Percentiles rank a stretch among this genome's conserved stretches.
These are phyloP conservation scores for Boletus pseudo-olivaceus DNA, from an alignment of 768 basidiomycete species.

Conservation along the genomic window DNA sequence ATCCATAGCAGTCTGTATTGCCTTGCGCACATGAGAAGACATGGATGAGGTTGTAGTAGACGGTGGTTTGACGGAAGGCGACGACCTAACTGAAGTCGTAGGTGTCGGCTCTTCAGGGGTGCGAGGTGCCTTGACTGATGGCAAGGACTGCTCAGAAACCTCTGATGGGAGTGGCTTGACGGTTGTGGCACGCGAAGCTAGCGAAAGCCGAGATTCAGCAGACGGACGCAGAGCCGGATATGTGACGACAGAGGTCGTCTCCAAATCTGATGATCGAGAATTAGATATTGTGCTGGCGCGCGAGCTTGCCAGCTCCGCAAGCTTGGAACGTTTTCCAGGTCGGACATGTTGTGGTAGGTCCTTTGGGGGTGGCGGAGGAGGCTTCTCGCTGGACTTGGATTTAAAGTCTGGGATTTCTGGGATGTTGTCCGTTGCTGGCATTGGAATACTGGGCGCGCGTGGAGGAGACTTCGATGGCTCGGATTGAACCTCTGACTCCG, in stretches of 20 bases:
- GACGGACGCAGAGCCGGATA: constrained; percentile 71
- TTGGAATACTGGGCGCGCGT: constrained; percentile 40
- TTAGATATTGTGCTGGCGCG: constrained; percentile 50
- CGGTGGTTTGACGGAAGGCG: constrained; percentile 22
- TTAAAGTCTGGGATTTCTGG: constrained; percentile 54
- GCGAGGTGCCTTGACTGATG: constrained; percentile 23
- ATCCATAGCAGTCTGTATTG: constrained; percentile 64
- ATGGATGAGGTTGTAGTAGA: constrained; percentile 44
- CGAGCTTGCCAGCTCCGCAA: constrained; percentile 66
- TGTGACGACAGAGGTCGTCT: constrained; percentile 64
- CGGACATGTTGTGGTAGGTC: constrained; percentile 22
- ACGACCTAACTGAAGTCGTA: constrained; percentile 24
- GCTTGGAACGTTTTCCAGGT: constrained; percentile 53
- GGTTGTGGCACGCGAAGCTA: constrained; percentile 25
- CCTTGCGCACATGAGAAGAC: constrained; percentile 59
- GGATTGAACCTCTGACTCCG: constrained; percentile 33
- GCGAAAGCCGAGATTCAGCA: constrained; percentile 45
- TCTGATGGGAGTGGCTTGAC: constrained; percentile 11
- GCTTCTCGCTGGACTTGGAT: constrained; percentile 42
- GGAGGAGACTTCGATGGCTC: constrained; percentile 36
- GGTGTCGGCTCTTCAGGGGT: constrained; percentile 14
- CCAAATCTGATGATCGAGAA: constrained; percentile 52
- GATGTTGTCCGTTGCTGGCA: constrained; percentile 45
- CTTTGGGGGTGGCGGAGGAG: constrained; percentile 24
- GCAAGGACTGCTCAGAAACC: constrained; percentile 16